phyloP scores from a whole-genome alignment of 2,329 filamentous ascomycete genomes.

The Stagonosporopsis cucurbitacearum region DNA sequence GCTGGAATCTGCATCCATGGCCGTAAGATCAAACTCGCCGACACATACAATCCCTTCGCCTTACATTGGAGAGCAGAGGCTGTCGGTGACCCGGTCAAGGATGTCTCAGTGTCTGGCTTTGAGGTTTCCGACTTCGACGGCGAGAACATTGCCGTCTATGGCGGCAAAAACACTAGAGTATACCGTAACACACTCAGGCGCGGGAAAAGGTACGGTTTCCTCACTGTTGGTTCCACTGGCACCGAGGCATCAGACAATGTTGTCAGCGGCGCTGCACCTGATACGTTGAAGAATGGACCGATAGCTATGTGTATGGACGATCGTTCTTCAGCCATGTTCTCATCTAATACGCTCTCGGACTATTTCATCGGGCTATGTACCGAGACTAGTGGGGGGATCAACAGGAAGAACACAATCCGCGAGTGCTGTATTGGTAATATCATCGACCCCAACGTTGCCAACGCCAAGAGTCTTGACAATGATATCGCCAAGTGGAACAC shows the following conservation, averaged over 20 bases:
- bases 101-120: conserved; percentile 20
- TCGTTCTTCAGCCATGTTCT: conserved; percentile 11
- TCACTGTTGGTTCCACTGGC: conserved; percentile 18
- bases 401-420: conserved; percentile 16
- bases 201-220: conserved; percentile 19
- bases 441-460: conserved; percentile 18
- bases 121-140: conserved; percentile 17
- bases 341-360: conserved; percentile 16
- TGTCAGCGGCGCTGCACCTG: conserved; percentile 1
- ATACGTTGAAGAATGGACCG: not conserved
- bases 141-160: conserved; percentile 18
- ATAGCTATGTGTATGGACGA: conserved; percentile 28
- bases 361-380: conserved; percentile 22
- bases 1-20: conserved; percentile 24
- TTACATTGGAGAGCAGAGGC: conserved; percentile 10
- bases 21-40: conserved; percentile 3
- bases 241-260: conserved; percentile 13
- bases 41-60: not conserved
- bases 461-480: conserved; percentile 19
- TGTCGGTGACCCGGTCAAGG: conserved; percentile 12
- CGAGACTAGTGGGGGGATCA: conserved; percentile 12
- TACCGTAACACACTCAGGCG: conserved; percentile 19
- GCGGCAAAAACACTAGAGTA: conserved; percentile 16
- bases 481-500: conserved; percentile 9
- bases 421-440: conserved; percentile 18